phyloP scores from a whole-genome alignment of 176 grass and related monocot species.

The Puya raimondii region DNA sequence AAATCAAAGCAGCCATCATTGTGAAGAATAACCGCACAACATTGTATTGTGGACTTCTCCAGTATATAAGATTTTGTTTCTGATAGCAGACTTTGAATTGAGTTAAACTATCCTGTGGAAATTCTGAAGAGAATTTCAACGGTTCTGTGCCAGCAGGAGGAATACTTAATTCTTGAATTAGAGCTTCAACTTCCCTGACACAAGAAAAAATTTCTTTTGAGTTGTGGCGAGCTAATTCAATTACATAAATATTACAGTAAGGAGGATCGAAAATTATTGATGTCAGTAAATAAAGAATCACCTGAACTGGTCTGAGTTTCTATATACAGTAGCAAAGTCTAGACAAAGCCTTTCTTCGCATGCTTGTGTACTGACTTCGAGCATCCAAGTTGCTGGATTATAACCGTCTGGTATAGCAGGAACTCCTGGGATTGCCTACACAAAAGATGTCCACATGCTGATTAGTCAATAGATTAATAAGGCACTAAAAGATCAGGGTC shows the following conservation, averaged over 20 bases:
- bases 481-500: neutral
- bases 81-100: conserved; percentile 42
- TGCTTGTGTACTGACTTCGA: conserved; percentile 62
- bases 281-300: conserved; percentile 18
- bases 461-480: neutral
- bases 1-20: conserved; percentile 38
- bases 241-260: neutral
- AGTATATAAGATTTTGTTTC: conserved; percentile 68
- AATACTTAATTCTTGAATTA: conserved; percentile 41
- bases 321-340: conserved; percentile 56
- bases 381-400: conserved; percentile 90
- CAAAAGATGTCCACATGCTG: neutral
- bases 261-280: neutral
- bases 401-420: conserved; percentile 37
- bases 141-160: conserved; percentile 34
- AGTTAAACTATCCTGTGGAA: conserved; percentile 41
- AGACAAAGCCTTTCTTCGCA: conserved; percentile 47
- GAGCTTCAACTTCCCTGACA: conserved; percentile 36
- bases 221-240: neutral
- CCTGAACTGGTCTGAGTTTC: conserved; percentile 52
- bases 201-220: neutral
- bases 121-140: conserved; percentile 46
- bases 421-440: conserved; percentile 49
- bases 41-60: conserved; percentile 75
- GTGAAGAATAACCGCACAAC: conserved; percentile 53